Evolutionary conservation across 352 stramenopile genomes (phyloP).

Genomic region (Blastocystis sp.): DNA sequence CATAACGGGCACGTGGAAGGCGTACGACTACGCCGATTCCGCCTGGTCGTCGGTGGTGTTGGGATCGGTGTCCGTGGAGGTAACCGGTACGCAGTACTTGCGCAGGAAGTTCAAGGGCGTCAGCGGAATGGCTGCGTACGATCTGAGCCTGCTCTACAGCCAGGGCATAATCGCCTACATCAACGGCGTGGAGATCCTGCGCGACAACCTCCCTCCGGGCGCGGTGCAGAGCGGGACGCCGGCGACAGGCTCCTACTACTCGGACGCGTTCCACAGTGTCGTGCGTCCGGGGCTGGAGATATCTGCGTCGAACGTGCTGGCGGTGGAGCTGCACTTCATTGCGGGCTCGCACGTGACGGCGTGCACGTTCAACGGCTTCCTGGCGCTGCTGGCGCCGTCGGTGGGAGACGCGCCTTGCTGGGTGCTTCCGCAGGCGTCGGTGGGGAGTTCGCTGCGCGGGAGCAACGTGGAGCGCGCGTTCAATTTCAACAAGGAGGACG

Average conservation of each 20-base stretch:
- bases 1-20: not conserved
- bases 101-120: constrained; percentile 5
- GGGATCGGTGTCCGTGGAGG: not conserved
- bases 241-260: not conserved
- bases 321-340: constrained; percentile 28
- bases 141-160: not conserved
- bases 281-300: not conserved
- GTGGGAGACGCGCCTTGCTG: not conserved
- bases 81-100: constrained; percentile 13
- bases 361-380: not conserved
- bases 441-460: not conserved
- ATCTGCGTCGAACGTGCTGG: not conserved
- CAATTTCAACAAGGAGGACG: not conserved
- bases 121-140: not conserved
- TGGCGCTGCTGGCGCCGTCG: not conserved
- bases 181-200: constrained; percentile 15
- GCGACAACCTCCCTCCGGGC: constrained; percentile 22
- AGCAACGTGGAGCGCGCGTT: not conserved
- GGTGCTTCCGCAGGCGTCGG: not conserved
- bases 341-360: not conserved
- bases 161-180: constrained; percentile 9
- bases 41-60: not conserved
- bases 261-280: not conserved
- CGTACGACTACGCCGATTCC: not conserved
- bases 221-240: not conserved